Conservation (phyloP, 495 filamentous ascomycete genomes). For the Penicillium alfredii region DNA sequence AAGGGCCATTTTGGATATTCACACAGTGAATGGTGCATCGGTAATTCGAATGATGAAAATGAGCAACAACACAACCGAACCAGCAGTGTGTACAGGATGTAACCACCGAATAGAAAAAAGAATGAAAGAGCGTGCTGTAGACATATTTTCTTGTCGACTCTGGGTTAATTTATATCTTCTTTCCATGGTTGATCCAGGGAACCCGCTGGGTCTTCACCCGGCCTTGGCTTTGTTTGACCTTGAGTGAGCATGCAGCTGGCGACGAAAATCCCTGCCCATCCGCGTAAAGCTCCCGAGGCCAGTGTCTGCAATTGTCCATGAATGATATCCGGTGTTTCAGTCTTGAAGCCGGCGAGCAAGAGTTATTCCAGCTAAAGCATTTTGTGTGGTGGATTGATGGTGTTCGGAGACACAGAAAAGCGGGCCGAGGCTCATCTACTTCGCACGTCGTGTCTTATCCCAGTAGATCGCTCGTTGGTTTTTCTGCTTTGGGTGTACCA, state of each 20-base stretch:
- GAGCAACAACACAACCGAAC: constrained; percentile 7
- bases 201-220: too few relatives aligned
- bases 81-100: constrained; percentile 9
- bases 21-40: too few relatives aligned
- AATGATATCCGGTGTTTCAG: too few relatives aligned
- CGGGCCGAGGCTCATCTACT: too few relatives aligned
- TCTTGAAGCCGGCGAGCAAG: too few relatives aligned
- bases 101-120: constrained; percentile 11
- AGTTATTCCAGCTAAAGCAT: too few relatives aligned
- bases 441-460: too few relatives aligned
- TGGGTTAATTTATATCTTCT: constrained; percentile 1
- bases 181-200: not conserved
- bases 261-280: constrained; percentile 10
- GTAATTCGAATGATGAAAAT: constrained; percentile 4
- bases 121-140: constrained; percentile 1
- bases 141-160: not conserved
- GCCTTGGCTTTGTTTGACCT: constrained; percentile 15
- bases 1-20: constrained; percentile 18
- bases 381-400: too few relatives aligned
- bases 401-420: too few relatives aligned
- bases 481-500: too few relatives aligned
- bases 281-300: not conserved
- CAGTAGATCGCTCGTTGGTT: too few relatives aligned
- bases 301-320: constrained; percentile 3
- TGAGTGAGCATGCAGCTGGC: constrained; percentile 6